Evolutionary conservation across 2,329 filamentous ascomycete species (phyloP).

Genomic region (Aspergillus sp.): DNA sequence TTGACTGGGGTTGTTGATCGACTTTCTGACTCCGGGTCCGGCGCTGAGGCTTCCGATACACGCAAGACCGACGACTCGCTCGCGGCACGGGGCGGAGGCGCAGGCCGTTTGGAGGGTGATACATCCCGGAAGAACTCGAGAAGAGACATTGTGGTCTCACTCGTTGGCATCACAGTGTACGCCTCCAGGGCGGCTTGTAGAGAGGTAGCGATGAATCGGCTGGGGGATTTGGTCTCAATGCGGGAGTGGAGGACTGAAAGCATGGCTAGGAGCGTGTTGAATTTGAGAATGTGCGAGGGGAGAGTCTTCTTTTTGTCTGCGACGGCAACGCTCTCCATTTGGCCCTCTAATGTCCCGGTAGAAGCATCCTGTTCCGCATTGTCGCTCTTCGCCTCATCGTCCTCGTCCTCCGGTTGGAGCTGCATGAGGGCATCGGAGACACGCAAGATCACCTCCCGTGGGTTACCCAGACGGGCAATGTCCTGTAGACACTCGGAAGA

Average conservation of each 20-base stretch:
- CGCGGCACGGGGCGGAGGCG: slow-evolving; percentile 57
- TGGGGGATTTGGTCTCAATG: slow-evolving; percentile 64
- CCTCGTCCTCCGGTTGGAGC: slow-evolving; percentile 49
- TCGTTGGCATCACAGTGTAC: slow-evolving; percentile 56
- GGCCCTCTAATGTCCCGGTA: not conserved
- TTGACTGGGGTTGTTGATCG: slow-evolving; percentile 36
- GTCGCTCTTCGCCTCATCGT: slow-evolving; percentile 32
- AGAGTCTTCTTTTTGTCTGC: slow-evolving; percentile 12
- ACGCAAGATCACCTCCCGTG: slow-evolving; percentile 63
- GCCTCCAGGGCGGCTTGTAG: slow-evolving; percentile 61
- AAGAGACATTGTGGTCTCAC: slow-evolving; percentile 57
- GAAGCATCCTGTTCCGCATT: not conserved
- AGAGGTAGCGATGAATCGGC: slow-evolving; percentile 63
- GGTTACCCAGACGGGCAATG: slow-evolving; percentile 62
- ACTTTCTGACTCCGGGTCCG: slow-evolving; percentile 58
- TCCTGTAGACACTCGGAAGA: slow-evolving; percentile 61
- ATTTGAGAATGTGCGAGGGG: slow-evolving; percentile 36
- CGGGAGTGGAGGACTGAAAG: slow-evolving; percentile 58
- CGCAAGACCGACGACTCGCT: slow-evolving; percentile 47
- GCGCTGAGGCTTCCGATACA: slow-evolving; percentile 39
- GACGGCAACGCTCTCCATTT: slow-evolving; percentile 9
- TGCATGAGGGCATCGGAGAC: slow-evolving; percentile 61
- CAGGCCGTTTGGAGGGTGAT: slow-evolving; percentile 57
- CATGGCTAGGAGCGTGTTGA: slow-evolving; percentile 48
- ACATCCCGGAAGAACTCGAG: slow-evolving; percentile 59